These are phyloP conservation scores for Hypoxylon sp. DNA, from an alignment of 2,329 filamentous ascomycete species.

Conservation along the genomic window DNA sequence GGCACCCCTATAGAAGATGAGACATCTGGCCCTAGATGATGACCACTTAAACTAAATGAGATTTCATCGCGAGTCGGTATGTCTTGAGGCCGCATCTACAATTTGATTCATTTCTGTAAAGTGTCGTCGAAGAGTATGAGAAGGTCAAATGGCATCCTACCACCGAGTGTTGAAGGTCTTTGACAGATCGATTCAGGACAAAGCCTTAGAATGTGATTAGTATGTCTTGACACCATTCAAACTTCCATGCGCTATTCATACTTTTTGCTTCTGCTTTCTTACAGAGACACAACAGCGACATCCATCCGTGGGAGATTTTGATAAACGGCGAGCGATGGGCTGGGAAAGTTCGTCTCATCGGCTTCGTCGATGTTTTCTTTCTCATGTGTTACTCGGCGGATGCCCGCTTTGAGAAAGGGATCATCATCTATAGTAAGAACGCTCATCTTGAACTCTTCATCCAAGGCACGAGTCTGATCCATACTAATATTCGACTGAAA, in stretches of 20 bases:
- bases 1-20: background rate
- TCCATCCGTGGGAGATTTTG: conserved; percentile 56
- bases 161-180: conserved; percentile 54
- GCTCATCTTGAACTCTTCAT: background rate
- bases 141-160: conserved; percentile 53
- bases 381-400: conserved; percentile 55
- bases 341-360: conserved; percentile 55
- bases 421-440: conserved; percentile 52
- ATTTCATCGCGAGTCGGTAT: background rate
- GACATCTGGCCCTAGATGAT: background rate
- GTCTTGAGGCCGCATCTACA: background rate
- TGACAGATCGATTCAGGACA: conserved; percentile 52
- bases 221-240: conserved; percentile 27
- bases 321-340: conserved; percentile 53
- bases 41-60: background rate
- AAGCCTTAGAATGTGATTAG: conserved; percentile 54
- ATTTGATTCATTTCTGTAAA: background rate
- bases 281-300: conserved; percentile 47
- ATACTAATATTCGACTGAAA: conserved; percentile 6
- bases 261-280: conserved; percentile 6
- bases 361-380: conserved; percentile 56
- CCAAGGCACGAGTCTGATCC: background rate
- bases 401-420: conserved; percentile 53
- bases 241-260: background rate
- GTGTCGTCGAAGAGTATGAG: background rate